Conservation (phyloP, 352 stramenopile genomes). For the Globisporangium orthogonon region DNA sequence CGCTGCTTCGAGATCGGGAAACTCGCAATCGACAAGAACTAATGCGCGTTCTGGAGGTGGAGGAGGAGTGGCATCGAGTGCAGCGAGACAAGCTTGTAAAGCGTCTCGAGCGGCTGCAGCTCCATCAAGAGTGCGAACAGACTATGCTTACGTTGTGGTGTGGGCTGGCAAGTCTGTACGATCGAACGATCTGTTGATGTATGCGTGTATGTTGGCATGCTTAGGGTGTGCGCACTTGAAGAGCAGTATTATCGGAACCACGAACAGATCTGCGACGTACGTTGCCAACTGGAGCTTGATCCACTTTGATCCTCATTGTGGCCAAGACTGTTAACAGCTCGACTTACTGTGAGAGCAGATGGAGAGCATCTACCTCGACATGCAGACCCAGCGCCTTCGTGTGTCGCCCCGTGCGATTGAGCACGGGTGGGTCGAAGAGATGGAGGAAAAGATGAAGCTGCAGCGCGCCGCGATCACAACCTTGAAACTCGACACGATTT, state of each 20-base stretch:
- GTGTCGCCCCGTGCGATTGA: slow-evolving; percentile 73
- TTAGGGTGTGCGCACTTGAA: slow-evolving; percentile 57
- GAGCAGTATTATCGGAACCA: slow-evolving; percentile 56
- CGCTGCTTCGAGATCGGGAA: slow-evolving; percentile 49
- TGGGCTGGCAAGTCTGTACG: neutral
- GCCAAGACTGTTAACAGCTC: neutral
- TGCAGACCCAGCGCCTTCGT: slow-evolving; percentile 65
- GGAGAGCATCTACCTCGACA: slow-evolving; percentile 77
- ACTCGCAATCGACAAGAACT: slow-evolving; percentile 56
- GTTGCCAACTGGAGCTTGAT: slow-evolving; percentile 1
- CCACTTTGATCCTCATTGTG: neutral
- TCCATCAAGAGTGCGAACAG: slow-evolving; percentile 40
- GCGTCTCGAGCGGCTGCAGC: slow-evolving; percentile 44
- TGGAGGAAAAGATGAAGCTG: slow-evolving; percentile 65
- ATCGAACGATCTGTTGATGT: neutral
- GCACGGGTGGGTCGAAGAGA: slow-evolving; percentile 77
- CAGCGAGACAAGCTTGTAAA: slow-evolving; percentile 53
- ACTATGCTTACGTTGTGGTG: neutral
- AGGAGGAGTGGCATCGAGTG: slow-evolving; percentile 57
- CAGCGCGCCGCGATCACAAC: slow-evolving; percentile 55
- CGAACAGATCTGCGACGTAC: slow-evolving; percentile 57
- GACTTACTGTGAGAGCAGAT: slow-evolving; percentile 24
- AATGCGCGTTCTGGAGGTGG: slow-evolving; percentile 60
- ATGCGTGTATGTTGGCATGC: neutral
- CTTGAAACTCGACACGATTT: slow-evolving; percentile 52